Conservation (phyloP, 2,329 filamentous ascomycete genomes). For the Fusarium solani-melongenae region DNA sequence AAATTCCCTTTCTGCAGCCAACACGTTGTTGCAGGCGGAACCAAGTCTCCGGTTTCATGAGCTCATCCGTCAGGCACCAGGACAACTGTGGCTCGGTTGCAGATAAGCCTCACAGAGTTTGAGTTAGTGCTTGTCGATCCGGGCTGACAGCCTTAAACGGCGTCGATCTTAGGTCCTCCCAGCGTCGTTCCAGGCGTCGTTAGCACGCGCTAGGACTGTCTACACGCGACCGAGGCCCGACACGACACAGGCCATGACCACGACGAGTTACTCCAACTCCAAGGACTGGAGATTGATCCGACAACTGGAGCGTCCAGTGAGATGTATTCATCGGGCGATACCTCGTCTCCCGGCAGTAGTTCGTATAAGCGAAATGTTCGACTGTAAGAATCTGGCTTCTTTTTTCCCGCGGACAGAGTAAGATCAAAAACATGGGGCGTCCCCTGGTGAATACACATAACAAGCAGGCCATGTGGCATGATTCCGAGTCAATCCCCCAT, state of each 20-base stretch:
- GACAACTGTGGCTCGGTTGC: background rate
- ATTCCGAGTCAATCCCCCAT: background rate
- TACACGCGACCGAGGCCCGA: background rate
- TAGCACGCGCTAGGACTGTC: background rate
- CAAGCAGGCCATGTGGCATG: background rate
- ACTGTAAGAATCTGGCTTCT: background rate
- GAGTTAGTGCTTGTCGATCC: background rate
- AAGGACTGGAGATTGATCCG: background rate
- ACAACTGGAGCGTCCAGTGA: background rate
- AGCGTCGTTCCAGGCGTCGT: background rate
- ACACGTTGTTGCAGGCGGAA: background rate
- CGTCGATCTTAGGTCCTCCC: background rate
- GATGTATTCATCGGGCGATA: background rate
- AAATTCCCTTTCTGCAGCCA: background rate
- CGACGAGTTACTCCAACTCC: background rate
- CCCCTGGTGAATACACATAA: no score
- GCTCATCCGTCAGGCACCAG: background rate
- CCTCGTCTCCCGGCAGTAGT: background rate
- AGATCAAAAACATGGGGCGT: background rate
- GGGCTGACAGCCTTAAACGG: background rate
- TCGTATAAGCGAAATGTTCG: background rate
- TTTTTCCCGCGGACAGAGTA: background rate
- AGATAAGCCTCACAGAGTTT: background rate
- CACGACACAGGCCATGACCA: background rate
- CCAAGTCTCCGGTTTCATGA: background rate